Conservation (phyloP, 495 filamentous ascomycete species). For the Hyaloscypha variabilis region DNA sequence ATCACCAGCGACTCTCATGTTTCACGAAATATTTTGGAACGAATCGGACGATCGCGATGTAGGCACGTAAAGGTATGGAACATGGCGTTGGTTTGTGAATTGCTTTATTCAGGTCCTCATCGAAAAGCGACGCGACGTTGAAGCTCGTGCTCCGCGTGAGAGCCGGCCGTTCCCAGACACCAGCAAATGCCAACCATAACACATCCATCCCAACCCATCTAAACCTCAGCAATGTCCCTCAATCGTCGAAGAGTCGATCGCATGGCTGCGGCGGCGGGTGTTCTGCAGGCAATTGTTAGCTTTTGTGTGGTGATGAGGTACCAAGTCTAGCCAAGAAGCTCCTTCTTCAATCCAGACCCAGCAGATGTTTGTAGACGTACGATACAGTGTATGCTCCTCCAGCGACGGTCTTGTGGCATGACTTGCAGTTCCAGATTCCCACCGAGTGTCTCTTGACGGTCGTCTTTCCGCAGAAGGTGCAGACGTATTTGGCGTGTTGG, state of each 20-base stretch:
- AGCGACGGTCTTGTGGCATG: slow-evolving; percentile 91
- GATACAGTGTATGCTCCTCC: slow-evolving; percentile 96
- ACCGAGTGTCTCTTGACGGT: slow-evolving; percentile 89
- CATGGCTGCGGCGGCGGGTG: slow-evolving; percentile 93
- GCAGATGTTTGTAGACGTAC: slow-evolving; percentile 59
- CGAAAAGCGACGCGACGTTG: slow-evolving; percentile 35
- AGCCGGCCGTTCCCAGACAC: slow-evolving; percentile 33
- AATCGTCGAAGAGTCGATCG: slow-evolving; percentile 97
- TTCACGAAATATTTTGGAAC: slow-evolving; percentile 15
- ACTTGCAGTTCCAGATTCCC: slow-evolving; percentile 96
- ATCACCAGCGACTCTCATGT: slow-evolving; percentile 1
- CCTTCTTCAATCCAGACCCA: not conserved
- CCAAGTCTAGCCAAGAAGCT: not conserved
- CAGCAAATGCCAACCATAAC: slow-evolving; percentile 35
- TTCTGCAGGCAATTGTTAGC: slow-evolving; percentile 54
- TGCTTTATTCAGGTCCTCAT: slow-evolving; percentile 32
- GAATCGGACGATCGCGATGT: slow-evolving; percentile 20
- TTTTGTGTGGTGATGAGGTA: not conserved
- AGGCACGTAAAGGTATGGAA: slow-evolving; percentile 13
- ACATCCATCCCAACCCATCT: slow-evolving; percentile 48
- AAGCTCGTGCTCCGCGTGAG: slow-evolving; percentile 27
- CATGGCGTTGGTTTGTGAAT: slow-evolving; percentile 25
- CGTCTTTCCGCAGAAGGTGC: slow-evolving; percentile 94
- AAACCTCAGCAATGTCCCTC: slow-evolving; percentile 97
- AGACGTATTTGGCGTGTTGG: slow-evolving; percentile 92